Evolutionary conservation across 2,329 filamentous ascomycete species (phyloP).

Genomic region (Penicillium sp.): DNA sequence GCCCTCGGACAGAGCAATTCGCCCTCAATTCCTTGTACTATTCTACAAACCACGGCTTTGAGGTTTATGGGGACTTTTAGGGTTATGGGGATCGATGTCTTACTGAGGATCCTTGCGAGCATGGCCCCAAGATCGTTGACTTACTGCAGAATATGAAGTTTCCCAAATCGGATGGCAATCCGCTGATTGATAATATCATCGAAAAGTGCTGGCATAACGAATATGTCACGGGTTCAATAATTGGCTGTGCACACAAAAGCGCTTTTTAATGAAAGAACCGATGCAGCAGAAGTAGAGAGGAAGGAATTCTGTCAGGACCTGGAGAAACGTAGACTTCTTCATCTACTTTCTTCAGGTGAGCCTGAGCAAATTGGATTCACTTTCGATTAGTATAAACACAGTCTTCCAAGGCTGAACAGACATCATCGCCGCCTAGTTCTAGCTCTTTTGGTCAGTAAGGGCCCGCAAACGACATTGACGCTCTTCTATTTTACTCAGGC

Average conservation of each 20-base stretch:
- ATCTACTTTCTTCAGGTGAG: conserved; percentile 22
- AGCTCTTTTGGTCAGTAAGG: no score
- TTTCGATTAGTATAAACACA: no score
- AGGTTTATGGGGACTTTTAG: no score
- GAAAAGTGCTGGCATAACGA: conserved; percentile 24
- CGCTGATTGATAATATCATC: conserved; percentile 26
- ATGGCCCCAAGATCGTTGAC: conserved; percentile 18
- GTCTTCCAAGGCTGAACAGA: no score
- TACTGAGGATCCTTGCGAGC: conserved; percentile 21
- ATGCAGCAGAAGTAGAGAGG: background rate
- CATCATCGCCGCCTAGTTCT: no score
- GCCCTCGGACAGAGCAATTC: conserved; percentile 34
- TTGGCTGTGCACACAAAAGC: conserved; percentile 15
- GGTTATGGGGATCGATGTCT: conserved; percentile 26
- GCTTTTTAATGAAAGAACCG: conserved; percentile 2
- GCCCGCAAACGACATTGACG: no score
- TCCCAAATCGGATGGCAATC: conserved; percentile 24
- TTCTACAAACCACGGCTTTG: conserved; percentile 32
- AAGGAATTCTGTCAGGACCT: conserved; percentile 25
- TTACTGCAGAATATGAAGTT: conserved; percentile 27
- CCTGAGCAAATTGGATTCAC: conserved; percentile 4
- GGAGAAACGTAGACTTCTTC: conserved; percentile 26
- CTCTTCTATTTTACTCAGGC: background rate
- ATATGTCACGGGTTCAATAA: conserved; percentile 18
- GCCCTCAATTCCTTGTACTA: conserved; percentile 34